phyloP scores from a whole-genome alignment of 495 filamentous ascomycete species.

The Podospora anserina region DNA sequence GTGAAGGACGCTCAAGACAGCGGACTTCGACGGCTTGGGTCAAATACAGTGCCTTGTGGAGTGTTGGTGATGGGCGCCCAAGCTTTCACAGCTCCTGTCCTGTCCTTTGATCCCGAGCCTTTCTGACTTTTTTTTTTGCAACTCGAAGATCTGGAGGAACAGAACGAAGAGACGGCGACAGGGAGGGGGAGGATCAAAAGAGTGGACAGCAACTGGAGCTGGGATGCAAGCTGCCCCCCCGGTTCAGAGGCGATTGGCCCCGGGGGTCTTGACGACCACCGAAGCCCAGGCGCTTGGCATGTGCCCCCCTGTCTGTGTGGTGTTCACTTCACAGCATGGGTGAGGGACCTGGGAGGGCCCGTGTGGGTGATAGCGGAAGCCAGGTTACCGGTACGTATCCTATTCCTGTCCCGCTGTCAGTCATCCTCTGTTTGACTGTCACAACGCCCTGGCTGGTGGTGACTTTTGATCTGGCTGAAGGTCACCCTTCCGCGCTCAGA shows the following conservation, averaged over 20 bases:
- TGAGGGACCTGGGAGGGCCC: constrained; percentile 13
- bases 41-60: background rate
- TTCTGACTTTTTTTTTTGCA: background rate
- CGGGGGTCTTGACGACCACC: constrained; percentile 5
- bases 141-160: constrained; percentile 10
- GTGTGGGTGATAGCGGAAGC: constrained; percentile 24
- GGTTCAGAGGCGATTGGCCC: constrained; percentile 21
- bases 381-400: constrained; percentile 17
- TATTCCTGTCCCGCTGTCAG: background rate
- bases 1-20: no score
- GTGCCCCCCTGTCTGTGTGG: constrained; percentile 2
- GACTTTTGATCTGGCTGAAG: no score
- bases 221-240: constrained; percentile 10
- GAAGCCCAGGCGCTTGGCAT: constrained; percentile 21
- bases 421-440: background rate
- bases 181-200: constrained; percentile 24
- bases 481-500: background rate
- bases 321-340: constrained; percentile 13
- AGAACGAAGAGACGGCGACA: constrained; percentile 11
- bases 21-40: background rate
- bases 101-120: background rate
- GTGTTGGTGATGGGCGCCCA: background rate
- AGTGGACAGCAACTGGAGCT: constrained; percentile 11
- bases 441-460: no score
- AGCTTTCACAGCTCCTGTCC: background rate